Evolutionary conservation across 1,284 basidiomycete genomes (phyloP), one percentile per base, ranked within the genome.

Genomic region (Hemileia vastatrix): DNA sequence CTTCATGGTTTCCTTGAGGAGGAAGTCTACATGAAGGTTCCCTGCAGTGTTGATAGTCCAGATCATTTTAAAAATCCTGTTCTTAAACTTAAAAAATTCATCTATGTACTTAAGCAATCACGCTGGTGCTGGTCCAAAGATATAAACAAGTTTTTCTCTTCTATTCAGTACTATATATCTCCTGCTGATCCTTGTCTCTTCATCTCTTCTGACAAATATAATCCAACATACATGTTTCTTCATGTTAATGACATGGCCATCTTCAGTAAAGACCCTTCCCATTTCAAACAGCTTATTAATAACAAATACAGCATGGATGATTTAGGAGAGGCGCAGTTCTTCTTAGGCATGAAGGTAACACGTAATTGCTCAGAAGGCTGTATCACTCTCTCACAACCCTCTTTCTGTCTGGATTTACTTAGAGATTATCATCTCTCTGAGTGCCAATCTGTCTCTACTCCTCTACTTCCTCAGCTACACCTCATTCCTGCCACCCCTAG

Each of bases 181-280:
- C 1, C 21, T 5, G 40, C 44, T 4, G 55, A 57, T 48, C 43
- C 43, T 2, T 47, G 43, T 48, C 32, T 57, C 4, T 57, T 57
- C 23, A 44, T 57, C 11, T 57, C 55, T 15, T n/a, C n/a, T n/a
- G n/a, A n/a, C n/a, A n/a, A n/a, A n/a, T n/a, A n/a, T n/a, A n/a
- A n/a, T n/a, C n/a, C n/a, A n/a, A n/a, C n/a, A n/a, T n/a, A n/a
- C n/a, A n/a, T n/a, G n/a, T 55, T 18, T 21, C 15, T 43, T 15
- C 53, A 55, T 43, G 53, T 55, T 9, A 18, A 55, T 19, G 36
- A 55, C 23, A 40, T 55, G 11, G 32, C 27, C 33, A 55, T 55
- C 3, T 27, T 55, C 19, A 44, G 53, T 13, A 36, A 40, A 19
- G 18, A 55, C 40, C 33, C 36, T 21, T 15, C 18, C 9, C 9